These are phyloP conservation scores for Proliferodiscus dingleyae DNA, from an alignment of 2,329 filamentous ascomycete genomes.

Conservation along the genomic window DNA sequence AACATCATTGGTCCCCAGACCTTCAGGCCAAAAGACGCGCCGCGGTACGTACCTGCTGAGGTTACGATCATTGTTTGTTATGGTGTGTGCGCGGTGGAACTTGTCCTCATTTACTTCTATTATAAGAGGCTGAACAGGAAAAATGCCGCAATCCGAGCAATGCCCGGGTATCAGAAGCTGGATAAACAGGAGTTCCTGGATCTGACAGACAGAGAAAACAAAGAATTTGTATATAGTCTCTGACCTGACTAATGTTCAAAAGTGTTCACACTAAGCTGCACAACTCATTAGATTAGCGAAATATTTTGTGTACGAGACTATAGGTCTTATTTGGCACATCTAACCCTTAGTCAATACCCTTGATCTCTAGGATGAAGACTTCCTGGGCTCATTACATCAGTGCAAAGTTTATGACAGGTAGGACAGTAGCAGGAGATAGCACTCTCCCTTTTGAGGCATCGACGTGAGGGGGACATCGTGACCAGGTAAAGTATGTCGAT, in stretches of 20 bases:
- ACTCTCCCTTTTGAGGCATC: no score
- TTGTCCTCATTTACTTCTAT: constrained; percentile 24
- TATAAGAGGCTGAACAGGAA: constrained; percentile 26
- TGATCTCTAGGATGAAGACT: no score
- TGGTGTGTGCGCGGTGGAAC: constrained; percentile 17
- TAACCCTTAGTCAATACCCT: no score
- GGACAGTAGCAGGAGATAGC: no score
- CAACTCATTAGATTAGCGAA: no score
- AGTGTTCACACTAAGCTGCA: no score
- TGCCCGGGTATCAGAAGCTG: constrained; percentile 24
- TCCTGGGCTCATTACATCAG: no score
- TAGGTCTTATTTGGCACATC: no score
- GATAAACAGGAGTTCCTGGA: constrained; percentile 31
- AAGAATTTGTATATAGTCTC: constrained; percentile 30
- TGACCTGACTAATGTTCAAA: constrained; percentile 7
- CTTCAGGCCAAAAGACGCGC: constrained; percentile 41
- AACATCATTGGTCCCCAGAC: constrained; percentile 45
- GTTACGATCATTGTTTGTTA: constrained; percentile 43
- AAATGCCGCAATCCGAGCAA: constrained; percentile 19
- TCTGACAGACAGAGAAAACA: constrained; percentile 31
- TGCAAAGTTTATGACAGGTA: no score
- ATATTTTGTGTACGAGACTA: no score
- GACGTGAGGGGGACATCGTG: no score
- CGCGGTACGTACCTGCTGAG: constrained; percentile 33
- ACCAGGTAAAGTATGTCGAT: no score